phyloP scores from a whole-genome alignment of 2,329 filamentous ascomycete genomes.

The Aspergillus viridinutans region DNA sequence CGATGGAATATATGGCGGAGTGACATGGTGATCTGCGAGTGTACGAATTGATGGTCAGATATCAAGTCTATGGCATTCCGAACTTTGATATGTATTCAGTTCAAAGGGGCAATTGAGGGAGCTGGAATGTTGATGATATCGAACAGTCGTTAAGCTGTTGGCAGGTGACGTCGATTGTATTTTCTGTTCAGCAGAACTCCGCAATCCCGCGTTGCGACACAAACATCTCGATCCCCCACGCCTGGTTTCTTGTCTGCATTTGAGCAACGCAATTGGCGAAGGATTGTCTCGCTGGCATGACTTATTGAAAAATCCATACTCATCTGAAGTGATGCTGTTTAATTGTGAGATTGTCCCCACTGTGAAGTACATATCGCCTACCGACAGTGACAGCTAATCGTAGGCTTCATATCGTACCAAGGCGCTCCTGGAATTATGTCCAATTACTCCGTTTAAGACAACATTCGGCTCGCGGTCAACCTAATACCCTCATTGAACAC shows the following conservation, averaged over 20 bases:
- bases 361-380: not conserved
- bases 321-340: not conserved
- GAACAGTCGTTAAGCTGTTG: not conserved
- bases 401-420: not conserved
- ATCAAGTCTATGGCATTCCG: not conserved
- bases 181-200: not conserved
- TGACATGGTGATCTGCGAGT: conserved; percentile 17
- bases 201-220: not conserved
- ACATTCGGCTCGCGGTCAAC: not conserved
- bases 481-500: not conserved
- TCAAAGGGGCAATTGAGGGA: not conserved
- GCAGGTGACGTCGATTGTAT: conserved; percentile 23
- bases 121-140: not conserved
- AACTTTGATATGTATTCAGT: not conserved
- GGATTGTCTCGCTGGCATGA: not conserved
- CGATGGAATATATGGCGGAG: conserved; percentile 15
- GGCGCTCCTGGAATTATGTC: not conserved
- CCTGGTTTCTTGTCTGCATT: not conserved
- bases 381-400: not conserved
- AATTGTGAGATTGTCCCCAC: not conserved
- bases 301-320: not conserved
- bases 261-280: not conserved
- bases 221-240: not conserved
- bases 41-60: not conserved
- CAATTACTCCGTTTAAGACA: not conserved